Conservation (phyloP, 345 rosid species). For the Murraya paniculata region DNA sequence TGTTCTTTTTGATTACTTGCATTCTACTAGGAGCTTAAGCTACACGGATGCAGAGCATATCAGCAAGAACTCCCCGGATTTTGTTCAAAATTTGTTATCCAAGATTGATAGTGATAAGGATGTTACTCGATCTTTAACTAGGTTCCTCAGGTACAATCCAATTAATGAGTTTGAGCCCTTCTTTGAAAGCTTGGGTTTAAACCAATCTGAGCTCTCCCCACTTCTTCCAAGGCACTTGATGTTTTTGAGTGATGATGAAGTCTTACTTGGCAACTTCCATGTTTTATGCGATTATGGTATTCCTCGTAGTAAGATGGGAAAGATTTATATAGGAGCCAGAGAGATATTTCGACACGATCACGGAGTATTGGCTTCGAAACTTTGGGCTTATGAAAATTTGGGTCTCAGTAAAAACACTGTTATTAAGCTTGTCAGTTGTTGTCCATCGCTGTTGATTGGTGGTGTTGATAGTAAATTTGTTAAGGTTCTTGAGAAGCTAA, state of each 20-base stretch:
- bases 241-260: constrained; percentile 51
- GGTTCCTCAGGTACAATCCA: constrained; percentile 68
- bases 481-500: constrained; percentile 49
- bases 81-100: constrained; percentile 46
- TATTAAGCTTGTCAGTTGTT: constrained; percentile 55
- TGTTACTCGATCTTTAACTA: constrained; percentile 40
- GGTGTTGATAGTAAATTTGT: constrained; percentile 46
- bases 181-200: constrained; percentile 82
- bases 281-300: constrained; percentile 63
- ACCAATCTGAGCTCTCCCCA: constrained; percentile 35
- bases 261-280: constrained; percentile 65
- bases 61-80: constrained; percentile 69
- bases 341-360: constrained; percentile 49
- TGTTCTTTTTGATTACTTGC: constrained; percentile 77
- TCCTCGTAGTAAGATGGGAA: constrained; percentile 67
- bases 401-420: constrained; percentile 54
- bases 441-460: constrained; percentile 54
- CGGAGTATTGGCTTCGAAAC: constrained; percentile 45
- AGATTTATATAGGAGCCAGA: constrained; percentile 57
- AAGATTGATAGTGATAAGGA: constrained; percentile 49
- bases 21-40: constrained; percentile 54
- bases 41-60: constrained; percentile 78
- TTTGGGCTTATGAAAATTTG: constrained; percentile 54
- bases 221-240: constrained; percentile 52
- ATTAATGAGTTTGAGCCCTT: constrained; percentile 86